Base-by-base conservation (phyloP, 2,329 filamentous ascomycete genomes). In the Fusarium nurragi region DNA sequence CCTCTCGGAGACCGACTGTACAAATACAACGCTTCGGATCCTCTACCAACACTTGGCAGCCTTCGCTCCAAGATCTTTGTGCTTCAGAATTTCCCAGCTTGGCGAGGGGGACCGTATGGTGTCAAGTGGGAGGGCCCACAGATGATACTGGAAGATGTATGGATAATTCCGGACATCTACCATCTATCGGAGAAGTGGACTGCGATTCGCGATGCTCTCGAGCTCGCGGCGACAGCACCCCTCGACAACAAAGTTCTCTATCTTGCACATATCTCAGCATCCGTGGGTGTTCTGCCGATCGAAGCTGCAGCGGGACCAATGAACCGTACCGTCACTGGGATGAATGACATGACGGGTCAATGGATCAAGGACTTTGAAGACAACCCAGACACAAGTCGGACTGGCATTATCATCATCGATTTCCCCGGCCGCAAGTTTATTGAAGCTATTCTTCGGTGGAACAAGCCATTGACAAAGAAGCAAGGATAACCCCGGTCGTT, bases 311-410 rank as follows among this genome's bases (percentile, higher is more conserved):
- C 82, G 0, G 82, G 82, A 0, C 77, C 80, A n/a, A 66, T 69
- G 49, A 79, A 82, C 63, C 71, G 73, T 38, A 75, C 75, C 16
- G 73, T 82, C 5, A 66, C 69, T n/a, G 82, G 82, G 25, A 82
- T 84, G 75, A 84, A 84, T 54, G 81, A 83, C 64, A 77, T 78
- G 73, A 82, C 81, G 30, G 81, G 81, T 28, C 71, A 73, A 62
- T 83, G 79, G 78, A 72, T 83, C 34, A 69, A 73, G 28, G 71
- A 77, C 36, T 73, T 70, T 28, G 68, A 69, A 21, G 54, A 67
- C 7, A 67, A 64, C 10, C 53, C 65, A 6, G 71, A 68, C 5
- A 72, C 69, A 5, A 72, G 73, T 10, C 72, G 77, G 22, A 77
- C 79, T 2, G 82, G 82, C 12, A 72, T 84, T 10, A 75, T 84